A percentile compares a stretch with the other conserved stretches of the same genome.
phyloP scores from a whole-genome alignment of 805 yeast species.

The Candida chilensis region DNA sequence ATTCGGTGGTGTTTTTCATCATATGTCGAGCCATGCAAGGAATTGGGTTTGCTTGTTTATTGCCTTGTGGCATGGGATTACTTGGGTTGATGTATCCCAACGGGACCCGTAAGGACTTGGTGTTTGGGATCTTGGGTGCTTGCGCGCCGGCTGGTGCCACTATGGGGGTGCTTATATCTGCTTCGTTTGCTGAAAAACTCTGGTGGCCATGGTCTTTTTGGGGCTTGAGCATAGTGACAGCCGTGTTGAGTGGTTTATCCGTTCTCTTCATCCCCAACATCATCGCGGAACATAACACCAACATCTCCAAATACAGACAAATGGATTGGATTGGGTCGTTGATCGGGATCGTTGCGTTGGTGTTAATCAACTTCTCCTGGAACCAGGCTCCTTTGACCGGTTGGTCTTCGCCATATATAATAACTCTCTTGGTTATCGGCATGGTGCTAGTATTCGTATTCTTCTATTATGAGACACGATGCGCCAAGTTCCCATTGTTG shows the following conservation, averaged over 20 bases:
- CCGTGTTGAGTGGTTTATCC: conserved; percentile 17
- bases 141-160: conserved; percentile 57
- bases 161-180: conserved; percentile 43
- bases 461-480: conserved; percentile 34
- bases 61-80: conserved; percentile 56
- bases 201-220: conserved; percentile 61
- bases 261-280: conserved; percentile 26
- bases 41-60: conserved; percentile 47
- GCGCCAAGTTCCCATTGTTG: conserved; percentile 39
- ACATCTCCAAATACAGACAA: conserved; percentile 1
- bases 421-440: conserved; percentile 46
- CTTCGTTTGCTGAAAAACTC: conserved; percentile 30
- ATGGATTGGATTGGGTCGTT: conserved; percentile 48
- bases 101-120: conserved; percentile 42
- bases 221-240: conserved; percentile 30
- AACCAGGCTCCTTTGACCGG: conserved; percentile 71
- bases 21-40: conserved; percentile 57
- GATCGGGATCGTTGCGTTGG: conserved; percentile 50
- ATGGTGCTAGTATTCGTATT: conserved; percentile 30
- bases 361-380: conserved; percentile 60
- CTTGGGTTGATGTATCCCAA: conserved; percentile 30
- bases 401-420: conserved; percentile 53
- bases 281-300: neutral
- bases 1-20: conserved; percentile 39
- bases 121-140: conserved; percentile 49